phyloP scores from a whole-genome alignment of 192 early-diverging fungal genomes.

The Dissophora ornata region DNA sequence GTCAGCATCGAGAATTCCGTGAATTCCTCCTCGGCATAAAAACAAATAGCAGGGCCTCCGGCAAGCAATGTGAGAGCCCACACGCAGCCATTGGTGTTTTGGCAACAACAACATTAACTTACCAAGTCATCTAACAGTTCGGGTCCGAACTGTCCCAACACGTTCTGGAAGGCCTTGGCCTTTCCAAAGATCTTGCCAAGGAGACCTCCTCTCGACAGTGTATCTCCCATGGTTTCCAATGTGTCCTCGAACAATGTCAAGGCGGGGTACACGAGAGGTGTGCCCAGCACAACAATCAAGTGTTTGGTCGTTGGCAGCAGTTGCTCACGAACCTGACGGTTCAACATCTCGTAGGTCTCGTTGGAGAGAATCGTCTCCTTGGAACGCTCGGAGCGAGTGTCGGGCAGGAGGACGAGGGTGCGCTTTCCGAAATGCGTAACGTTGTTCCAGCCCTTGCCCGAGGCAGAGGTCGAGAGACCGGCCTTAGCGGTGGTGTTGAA shows the following conservation, averaged over 20 bases:
- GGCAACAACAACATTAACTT: constrained; percentile 55
- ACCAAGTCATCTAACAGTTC: constrained; percentile 90
- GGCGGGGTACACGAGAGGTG: constrained; percentile 84
- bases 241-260: constrained; percentile 75
- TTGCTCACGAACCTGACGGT: constrained; percentile 64
- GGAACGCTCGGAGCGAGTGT: constrained; percentile 81
- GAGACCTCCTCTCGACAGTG: constrained; percentile 40
- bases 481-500: constrained; percentile 63
- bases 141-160: constrained; percentile 73
- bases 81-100: too few relatives aligned
- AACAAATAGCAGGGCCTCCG: background rate
- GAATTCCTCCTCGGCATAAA: background rate
- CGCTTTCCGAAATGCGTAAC: constrained; percentile 49
- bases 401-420: constrained; percentile 58
- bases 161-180: constrained; percentile 53
- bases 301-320: constrained; percentile 70
- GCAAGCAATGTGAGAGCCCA: background rate
- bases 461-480: constrained; percentile 54
- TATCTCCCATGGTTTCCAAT: constrained; percentile 61
- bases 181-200: constrained; percentile 54
- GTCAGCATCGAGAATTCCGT: background rate
- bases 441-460: constrained; percentile 47
- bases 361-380: constrained; percentile 70
- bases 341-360: constrained; percentile 71
- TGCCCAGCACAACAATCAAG: constrained; percentile 77